Conservation (phyloP, 345 rosid genomes). For the Heritiera fomes region DNA sequence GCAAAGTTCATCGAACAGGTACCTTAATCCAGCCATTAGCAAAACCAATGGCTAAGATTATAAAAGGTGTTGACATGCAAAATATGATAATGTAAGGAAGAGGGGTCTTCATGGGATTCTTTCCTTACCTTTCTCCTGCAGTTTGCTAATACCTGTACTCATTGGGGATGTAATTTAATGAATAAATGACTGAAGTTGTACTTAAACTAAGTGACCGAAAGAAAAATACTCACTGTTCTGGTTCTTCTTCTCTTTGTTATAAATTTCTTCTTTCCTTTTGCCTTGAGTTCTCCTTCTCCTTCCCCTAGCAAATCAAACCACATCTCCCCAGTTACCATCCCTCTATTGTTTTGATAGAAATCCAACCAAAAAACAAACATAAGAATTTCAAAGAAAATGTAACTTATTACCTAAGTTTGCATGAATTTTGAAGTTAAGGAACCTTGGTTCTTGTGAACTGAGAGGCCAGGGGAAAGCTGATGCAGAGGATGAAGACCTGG, state of each 20-base stretch:
- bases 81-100: slow-evolving; percentile 84
- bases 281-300: slow-evolving; percentile 62
- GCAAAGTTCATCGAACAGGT: slow-evolving; percentile 55
- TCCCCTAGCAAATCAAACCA: slow-evolving; percentile 45
- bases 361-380: background rate
- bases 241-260: slow-evolving; percentile 91
- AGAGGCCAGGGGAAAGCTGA: slow-evolving; percentile 12
- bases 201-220: too few relatives aligned
- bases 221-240: slow-evolving; percentile 58
- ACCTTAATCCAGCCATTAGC: slow-evolving; percentile 96
- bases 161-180: background rate
- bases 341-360: background rate
- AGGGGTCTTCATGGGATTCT: slow-evolving; percentile 94
- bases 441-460: slow-evolving; percentile 7
- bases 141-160: slow-evolving; percentile 84
- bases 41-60: slow-evolving; percentile 88
- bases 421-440: slow-evolving; percentile 48
- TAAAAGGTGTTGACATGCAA: slow-evolving; percentile 93
- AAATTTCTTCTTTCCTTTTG: slow-evolving; percentile 76
- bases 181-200: background rate
- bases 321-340: background rate
- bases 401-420: slow-evolving; percentile 60
- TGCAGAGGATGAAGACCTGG: slow-evolving; percentile 5
- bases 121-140: slow-evolving; percentile 90
- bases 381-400: background rate